Base-by-base conservation (phyloP, 2,329 filamentous ascomycete genomes). In the Bretziella fagacearum region DNA sequence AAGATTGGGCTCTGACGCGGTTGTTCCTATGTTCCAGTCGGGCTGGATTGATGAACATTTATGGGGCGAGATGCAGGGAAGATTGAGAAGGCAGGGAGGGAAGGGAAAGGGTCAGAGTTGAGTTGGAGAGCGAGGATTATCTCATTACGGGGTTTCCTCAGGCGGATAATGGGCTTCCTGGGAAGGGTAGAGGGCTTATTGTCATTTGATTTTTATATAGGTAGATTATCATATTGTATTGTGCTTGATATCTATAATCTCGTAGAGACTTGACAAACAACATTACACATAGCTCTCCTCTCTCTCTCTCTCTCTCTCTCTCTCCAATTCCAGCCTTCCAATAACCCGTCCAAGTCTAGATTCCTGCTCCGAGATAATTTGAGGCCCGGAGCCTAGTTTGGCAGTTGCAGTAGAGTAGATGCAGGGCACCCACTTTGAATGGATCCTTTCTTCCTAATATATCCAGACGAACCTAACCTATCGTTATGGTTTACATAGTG, bases 1-100 rank as follows among this genome's bases (percentile, higher is more conserved):
- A 42, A n/a, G 23, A 29, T 42, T 42, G 39, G 39, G 39, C 39
- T 42, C 22, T 20, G 22, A 13, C 20, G 20, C 22, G 20, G 36
- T 39, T 25, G n/a, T 42, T 42, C 39, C 39, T 42, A n/a, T 42
- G 23, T 25, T 25, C 23, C 39, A 18, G 39, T 42, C 33, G 33
- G 8, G 33, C 33, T 36, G 33, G 33, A 36, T 5, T 36, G 10
- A n/a, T 11, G 27, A n/a, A 30, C 27, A 8, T 39, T 39, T 39
- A 39, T 39, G 17, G 36, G 22, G 22, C 36, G 20, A 13, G 7
- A 22, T 18, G 13, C n/a, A 33, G 30, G 30, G 30, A 33, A 7
- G 30, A 33, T 17, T 11, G 17, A 11, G 20, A 13, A 20, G 20
- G 3, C 22, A 22, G 6, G 15, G 17, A 3, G 13, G 17, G 17